Percentiles rank a stretch among this genome's conserved stretches.
Evolutionary conservation across 2,329 filamentous ascomycete species (phyloP).

Genomic region (Cladosporium colombiae): DNA sequence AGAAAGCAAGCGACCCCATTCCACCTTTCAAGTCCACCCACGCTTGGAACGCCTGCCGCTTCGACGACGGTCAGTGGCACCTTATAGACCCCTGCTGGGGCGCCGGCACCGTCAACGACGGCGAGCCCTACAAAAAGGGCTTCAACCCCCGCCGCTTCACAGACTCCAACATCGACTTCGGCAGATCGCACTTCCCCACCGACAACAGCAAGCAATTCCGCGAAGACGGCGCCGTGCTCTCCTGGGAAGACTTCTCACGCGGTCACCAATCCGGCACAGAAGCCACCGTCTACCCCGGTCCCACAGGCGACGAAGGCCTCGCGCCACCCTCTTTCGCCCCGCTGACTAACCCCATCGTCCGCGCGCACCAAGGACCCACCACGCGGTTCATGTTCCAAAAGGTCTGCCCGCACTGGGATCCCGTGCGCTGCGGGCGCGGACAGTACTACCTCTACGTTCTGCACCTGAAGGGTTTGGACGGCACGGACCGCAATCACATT

Average conservation of each 20-base stretch:
- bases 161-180: slow-evolving; percentile 76
- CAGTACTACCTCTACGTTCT: slow-evolving; percentile 70
- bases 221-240: slow-evolving; percentile 64
- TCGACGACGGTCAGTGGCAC: slow-evolving; percentile 88
- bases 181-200: slow-evolving; percentile 73
- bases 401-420: slow-evolving; percentile 79
- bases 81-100: slow-evolving; percentile 93
- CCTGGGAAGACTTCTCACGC: slow-evolving; percentile 81
- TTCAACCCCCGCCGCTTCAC: slow-evolving; percentile 67
- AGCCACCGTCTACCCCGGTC: slow-evolving; percentile 50
- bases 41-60: slow-evolving; percentile 87
- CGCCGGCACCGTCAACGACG: slow-evolving; percentile 66
- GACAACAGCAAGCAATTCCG: slow-evolving; percentile 72
- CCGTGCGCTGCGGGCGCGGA: slow-evolving; percentile 66
- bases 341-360: slow-evolving; percentile 58
- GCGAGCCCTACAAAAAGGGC: slow-evolving; percentile 62
- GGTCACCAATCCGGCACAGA: slow-evolving; percentile 55
- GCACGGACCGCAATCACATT: slow-evolving; percentile 66
- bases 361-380: slow-evolving; percentile 52
- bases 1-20: slow-evolving; percentile 63
- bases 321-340: slow-evolving; percentile 64
- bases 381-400: slow-evolving; percentile 76
- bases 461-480: slow-evolving; percentile 65
- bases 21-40: slow-evolving; percentile 67
- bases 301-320: slow-evolving; percentile 53